These are phyloP conservation scores for Aureobasidium melanogenum DNA, from an alignment of 2,329 filamentous ascomycete species.

Conservation along the genomic window DNA sequence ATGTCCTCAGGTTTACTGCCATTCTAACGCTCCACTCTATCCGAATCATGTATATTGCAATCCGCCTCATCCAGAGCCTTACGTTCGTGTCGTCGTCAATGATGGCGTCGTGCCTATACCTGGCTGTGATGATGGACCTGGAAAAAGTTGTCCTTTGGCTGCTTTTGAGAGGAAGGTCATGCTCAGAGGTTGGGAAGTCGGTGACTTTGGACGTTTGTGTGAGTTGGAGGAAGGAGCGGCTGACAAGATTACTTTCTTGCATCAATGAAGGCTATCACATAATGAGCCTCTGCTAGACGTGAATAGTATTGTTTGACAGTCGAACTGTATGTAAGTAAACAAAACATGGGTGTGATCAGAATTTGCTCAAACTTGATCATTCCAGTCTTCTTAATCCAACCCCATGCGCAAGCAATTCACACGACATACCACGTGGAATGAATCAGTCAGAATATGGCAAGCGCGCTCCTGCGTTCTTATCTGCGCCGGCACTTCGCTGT, in stretches of 20 bases:
- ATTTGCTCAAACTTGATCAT: too few relatives aligned
- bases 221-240: constrained; percentile 33
- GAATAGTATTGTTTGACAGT: too few relatives aligned
- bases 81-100: constrained; percentile 48
- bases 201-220: constrained; percentile 42
- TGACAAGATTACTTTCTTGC: constrained; percentile 40
- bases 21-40: constrained; percentile 21
- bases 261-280: too few relatives aligned
- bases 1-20: constrained; percentile 27
- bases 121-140: constrained; percentile 39
- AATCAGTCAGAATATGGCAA: too few relatives aligned
- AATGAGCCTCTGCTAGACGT: too few relatives aligned
- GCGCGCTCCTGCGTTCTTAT: too few relatives aligned
- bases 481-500: too few relatives aligned
- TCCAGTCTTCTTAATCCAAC: too few relatives aligned
- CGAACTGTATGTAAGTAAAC: too few relatives aligned
- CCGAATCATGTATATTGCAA: constrained; percentile 24
- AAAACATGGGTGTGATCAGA: too few relatives aligned
- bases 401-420: too few relatives aligned
- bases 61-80: constrained; percentile 23
- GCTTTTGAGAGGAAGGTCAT: constrained; percentile 35
- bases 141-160: constrained; percentile 37
- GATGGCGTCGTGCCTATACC: constrained; percentile 45
- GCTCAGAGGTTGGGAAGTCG: constrained; percentile 33
- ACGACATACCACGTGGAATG: too few relatives aligned